Evolutionary conservation across 352 stramenopile genomes (phyloP).

Genomic region (Globisporangium uncinulatum): DNA sequence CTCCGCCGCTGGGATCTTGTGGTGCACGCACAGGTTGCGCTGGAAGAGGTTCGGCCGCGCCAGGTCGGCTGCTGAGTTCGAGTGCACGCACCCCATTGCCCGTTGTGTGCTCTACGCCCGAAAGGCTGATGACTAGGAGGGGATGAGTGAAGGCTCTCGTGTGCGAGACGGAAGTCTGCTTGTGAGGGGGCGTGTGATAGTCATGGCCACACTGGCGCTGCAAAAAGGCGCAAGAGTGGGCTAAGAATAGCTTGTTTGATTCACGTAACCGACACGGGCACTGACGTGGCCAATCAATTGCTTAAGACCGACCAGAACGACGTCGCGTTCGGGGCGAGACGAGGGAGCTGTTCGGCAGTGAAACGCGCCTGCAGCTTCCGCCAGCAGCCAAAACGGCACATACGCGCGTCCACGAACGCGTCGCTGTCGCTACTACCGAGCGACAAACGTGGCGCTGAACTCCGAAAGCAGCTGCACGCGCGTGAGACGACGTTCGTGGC

Average conservation of each 20-base stretch:
- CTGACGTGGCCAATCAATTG: background rate
- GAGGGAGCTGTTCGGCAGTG: slow-evolving; percentile 27
- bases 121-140: no score
- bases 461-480: slow-evolving; percentile 33
- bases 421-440: background rate
- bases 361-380: slow-evolving; percentile 49
- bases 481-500: slow-evolving; percentile 28
- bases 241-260: no score
- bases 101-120: no score
- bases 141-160: no score
- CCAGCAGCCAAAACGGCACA: slow-evolving; percentile 61
- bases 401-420: slow-evolving; percentile 40
- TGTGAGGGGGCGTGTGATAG: no score
- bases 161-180: no score
- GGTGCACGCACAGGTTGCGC: slow-evolving; percentile 71
- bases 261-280: no score
- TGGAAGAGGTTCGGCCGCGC: slow-evolving; percentile 69
- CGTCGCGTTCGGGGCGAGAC: slow-evolving; percentile 38
- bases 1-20: slow-evolving; percentile 42
- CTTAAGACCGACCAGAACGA: slow-evolving; percentile 45
- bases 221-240: no score
- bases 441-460: background rate
- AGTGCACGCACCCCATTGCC: slow-evolving; percentile 66
- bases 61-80: slow-evolving; percentile 20
- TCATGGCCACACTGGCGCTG: no score